Evolutionary conservation across 2,329 filamentous ascomycete genomes (phyloP).

Genomic region (Monosporascus ibericus): DNA sequence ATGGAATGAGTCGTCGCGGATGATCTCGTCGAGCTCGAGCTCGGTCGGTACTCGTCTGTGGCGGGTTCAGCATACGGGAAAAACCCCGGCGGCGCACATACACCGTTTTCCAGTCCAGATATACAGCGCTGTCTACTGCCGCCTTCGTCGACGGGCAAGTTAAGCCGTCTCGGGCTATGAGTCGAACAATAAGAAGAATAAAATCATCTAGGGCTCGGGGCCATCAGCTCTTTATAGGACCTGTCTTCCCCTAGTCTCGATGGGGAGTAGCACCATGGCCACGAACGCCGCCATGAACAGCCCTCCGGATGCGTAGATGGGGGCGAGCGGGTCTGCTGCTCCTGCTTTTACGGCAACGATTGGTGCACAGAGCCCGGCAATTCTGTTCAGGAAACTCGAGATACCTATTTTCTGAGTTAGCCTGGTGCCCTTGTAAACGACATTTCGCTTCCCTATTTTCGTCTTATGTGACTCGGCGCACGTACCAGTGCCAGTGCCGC

Average conservation of each 20-base stretch:
- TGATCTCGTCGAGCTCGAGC: not conserved
- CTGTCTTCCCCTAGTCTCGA: constrained; percentile 39
- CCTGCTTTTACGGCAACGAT: constrained; percentile 36
- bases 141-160: not conserved
- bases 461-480: not conserved
- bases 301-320: constrained; percentile 37
- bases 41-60: not conserved
- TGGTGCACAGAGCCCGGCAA: constrained; percentile 36
- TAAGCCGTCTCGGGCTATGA: not conserved
- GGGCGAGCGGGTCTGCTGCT: constrained; percentile 29
- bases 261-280: constrained; percentile 37
- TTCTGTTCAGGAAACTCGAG: constrained; percentile 36
- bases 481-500: constrained; percentile 45
- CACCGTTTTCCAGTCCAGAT: not conserved
- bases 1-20: no score
- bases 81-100: not conserved
- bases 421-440: not conserved
- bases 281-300: constrained; percentile 37
- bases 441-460: not conserved
- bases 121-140: not conserved
- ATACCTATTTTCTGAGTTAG: constrained; percentile 15
- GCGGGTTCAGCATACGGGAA: not conserved
- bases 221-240: constrained; percentile 21
- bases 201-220: not conserved
- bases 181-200: no score